A percentile compares a stretch with the other conserved stretches of the same genome.
These are phyloP conservation scores for Laburnicola sp. DNA, from an alignment of 2,329 filamentous ascomycete genomes.

Conservation along the genomic window DNA sequence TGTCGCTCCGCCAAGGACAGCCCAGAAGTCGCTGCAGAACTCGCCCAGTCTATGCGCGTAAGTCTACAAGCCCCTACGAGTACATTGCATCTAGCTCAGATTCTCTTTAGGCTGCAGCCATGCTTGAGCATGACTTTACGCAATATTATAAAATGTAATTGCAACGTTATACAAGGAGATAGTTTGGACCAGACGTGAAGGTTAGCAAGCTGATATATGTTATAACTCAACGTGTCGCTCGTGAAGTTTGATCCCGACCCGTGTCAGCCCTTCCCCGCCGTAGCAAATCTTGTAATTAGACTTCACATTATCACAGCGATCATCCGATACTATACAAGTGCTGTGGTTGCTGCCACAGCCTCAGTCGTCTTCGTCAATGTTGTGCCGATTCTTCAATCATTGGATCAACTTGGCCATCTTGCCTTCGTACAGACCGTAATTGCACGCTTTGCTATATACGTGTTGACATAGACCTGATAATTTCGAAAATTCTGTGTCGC, in stretches of 20 bases:
- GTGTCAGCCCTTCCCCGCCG: no score
- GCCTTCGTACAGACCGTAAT: conserved; percentile 10
- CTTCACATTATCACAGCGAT: no score
- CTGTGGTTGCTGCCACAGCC: no score
- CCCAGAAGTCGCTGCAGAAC: background rate
- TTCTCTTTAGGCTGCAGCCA: background rate
- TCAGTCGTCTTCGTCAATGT: conserved; percentile 7
- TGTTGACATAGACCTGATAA: conserved; percentile 17
- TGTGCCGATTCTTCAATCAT: conserved; percentile 13
- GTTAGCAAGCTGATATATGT: no score
- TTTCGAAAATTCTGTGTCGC: conserved; percentile 11
- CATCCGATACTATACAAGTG: no score
- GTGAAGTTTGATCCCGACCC: no score
- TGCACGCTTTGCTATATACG: conserved; percentile 14
- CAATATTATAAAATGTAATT: background rate
- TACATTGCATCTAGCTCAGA: background rate
- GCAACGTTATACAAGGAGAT: no score
- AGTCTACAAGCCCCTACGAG: background rate
- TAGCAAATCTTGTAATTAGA: no score
- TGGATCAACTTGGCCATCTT: conserved; percentile 16
- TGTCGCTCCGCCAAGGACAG: background rate
- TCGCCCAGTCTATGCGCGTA: background rate
- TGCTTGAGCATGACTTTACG: background rate
- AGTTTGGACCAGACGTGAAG: no score
- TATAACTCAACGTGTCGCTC: no score